Evolutionary conservation across 441 rosid species (phyloP).

Genomic region (Metrosideros polymorpha): DNA sequence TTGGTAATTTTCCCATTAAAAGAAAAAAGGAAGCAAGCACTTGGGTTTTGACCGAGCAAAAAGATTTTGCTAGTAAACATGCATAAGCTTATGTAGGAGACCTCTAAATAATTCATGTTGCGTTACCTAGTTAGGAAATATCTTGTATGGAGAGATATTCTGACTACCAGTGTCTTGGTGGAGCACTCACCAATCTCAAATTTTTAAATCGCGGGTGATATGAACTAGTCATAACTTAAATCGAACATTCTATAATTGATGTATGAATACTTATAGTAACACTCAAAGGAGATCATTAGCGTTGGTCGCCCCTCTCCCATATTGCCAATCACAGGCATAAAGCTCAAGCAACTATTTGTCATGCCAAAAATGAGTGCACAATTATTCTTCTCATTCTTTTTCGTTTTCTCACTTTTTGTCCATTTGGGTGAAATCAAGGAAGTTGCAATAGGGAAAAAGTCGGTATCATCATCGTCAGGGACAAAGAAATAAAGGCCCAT

Average conservation of each 20-base stretch:
- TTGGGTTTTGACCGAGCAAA: too few species aligned
- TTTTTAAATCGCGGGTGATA: background rate
- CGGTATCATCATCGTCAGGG: background rate
- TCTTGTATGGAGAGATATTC: fast-evolving
- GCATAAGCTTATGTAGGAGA: background rate
- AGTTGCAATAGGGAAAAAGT: background rate
- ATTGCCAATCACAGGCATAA: background rate
- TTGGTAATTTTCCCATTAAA: too few species aligned
- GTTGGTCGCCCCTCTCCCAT: background rate
- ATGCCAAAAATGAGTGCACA: background rate
- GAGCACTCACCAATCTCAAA: fast-evolving
- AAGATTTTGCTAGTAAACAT: background rate
- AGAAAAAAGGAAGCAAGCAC: too few species aligned
- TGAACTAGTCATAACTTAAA: background rate
- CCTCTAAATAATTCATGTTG: background rate
- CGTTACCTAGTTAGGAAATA: fast-evolving
- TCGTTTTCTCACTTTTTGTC: background rate
- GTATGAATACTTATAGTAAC: fast-evolving
- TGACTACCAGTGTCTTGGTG: fast-evolving
- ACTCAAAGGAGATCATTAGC: background rate
- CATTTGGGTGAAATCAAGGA: background rate
- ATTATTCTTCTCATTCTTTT: background rate
- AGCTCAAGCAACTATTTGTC: background rate
- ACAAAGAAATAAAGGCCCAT: background rate
- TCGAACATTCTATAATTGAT: background rate